Evolutionary conservation across 2,329 filamentous ascomycete genomes (phyloP).

Genomic region (Cercospora beticola): DNA sequence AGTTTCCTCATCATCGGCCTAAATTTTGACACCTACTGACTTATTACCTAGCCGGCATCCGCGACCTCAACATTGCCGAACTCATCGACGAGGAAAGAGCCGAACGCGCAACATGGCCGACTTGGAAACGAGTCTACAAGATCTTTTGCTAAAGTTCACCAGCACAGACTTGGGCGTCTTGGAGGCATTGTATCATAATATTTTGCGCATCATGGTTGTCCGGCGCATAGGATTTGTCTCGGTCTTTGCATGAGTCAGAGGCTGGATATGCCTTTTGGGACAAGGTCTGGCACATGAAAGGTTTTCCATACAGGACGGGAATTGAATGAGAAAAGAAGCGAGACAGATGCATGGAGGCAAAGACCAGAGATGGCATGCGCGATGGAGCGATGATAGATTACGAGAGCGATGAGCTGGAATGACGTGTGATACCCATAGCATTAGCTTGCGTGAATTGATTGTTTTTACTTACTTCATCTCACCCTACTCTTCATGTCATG

Average conservation of each 20-base stretch:
- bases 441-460: neutral
- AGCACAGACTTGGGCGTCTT: neutral
- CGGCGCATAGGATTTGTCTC: neutral
- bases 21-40: neutral
- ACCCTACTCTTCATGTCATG: too few relatives aligned
- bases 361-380: neutral
- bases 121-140: constrained; percentile 52
- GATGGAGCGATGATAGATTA: neutral
- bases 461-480: neutral
- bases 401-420: neutral
- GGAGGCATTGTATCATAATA: neutral
- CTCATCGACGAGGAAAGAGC: constrained; percentile 77
- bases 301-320: neutral
- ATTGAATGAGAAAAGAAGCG: neutral
- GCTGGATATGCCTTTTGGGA: neutral
- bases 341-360: neutral
- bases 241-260: neutral
- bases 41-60: constrained; percentile 75
- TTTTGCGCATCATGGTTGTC: neutral
- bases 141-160: constrained; percentile 43
- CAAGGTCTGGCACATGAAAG: neutral
- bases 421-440: neutral
- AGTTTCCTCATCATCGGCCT: neutral
- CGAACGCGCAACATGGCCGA: constrained; percentile 59
- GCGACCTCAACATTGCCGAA: constrained; percentile 78